Evolutionary conservation across 2,329 filamentous ascomycete species (phyloP).

Genomic region (Furcasterigmium sp.): DNA sequence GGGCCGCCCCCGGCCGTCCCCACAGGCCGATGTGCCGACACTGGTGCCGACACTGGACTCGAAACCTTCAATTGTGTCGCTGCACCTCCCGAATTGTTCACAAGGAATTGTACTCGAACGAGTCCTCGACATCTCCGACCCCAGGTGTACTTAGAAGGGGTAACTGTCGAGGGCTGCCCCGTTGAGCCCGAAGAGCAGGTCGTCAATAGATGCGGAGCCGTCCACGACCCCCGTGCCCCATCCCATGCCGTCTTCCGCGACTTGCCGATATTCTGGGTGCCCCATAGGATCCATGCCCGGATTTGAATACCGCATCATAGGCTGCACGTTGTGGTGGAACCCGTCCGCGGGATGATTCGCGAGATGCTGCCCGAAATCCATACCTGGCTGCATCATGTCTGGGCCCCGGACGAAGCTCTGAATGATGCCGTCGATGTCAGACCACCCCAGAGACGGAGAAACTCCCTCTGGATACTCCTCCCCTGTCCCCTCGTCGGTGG

Average conservation of each 20-base stretch:
- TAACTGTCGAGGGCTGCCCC: constrained; percentile 20
- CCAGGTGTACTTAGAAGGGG: constrained; percentile 8
- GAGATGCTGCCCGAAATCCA: neutral
- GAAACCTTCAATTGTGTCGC: no score
- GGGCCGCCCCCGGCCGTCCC: no score
- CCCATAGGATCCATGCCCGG: neutral
- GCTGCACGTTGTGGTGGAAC: neutral
- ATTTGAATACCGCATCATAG: neutral
- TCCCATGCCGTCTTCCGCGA: neutral
- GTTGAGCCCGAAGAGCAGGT: constrained; percentile 25
- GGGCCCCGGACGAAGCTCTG: constrained; percentile 23
- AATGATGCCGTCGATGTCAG: constrained; percentile 30
- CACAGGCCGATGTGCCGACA: no score
- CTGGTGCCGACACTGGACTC: no score
- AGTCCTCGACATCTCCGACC: no score
- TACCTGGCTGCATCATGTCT: constrained; percentile 4
- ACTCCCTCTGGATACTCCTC: neutral
- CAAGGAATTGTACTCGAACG: no score
- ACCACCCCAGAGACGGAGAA: constrained; percentile 15
- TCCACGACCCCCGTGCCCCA: constrained; percentile 4
- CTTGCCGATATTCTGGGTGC: neutral
- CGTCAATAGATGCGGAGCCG: constrained; percentile 16
- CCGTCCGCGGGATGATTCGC: neutral
- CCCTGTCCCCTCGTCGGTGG: neutral
- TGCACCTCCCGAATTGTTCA: no score